A percentile compares a stretch with the other conserved stretches of the same genome.
Conservation (phyloP, 2,329 filamentous ascomycete species). For the Ceratocystis variospora region DNA sequence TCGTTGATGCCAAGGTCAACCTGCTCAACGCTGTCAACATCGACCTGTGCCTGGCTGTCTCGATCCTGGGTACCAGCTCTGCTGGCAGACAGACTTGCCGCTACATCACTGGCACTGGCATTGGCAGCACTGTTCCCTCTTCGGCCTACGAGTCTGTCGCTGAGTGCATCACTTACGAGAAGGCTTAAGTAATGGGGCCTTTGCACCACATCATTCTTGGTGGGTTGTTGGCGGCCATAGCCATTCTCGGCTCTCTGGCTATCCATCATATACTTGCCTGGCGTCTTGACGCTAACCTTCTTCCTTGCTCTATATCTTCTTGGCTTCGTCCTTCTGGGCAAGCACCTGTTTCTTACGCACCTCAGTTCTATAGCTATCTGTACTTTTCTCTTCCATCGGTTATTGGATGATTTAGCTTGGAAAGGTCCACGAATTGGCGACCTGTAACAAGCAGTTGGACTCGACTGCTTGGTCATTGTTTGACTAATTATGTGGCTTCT, state of each 20-base stretch:
- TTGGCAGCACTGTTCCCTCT: constrained; percentile 1
- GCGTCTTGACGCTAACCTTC: not conserved
- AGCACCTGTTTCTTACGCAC: constrained; percentile 6
- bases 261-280: not conserved
- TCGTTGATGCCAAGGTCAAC: constrained; percentile 18
- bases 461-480: not conserved
- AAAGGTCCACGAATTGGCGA: not conserved
- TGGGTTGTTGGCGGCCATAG: not conserved
- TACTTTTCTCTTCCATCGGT: not conserved
- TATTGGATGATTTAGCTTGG: not conserved
- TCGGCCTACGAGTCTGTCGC: not conserved
- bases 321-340: not conserved
- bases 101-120: constrained; percentile 16
- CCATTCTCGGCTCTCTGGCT: not conserved
- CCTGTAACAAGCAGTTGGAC: not conserved
- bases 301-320: constrained; percentile 9
- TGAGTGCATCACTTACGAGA: constrained; percentile 11
- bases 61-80: constrained; percentile 10
- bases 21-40: constrained; percentile 22
- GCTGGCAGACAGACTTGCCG: constrained; percentile 14
- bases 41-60: constrained; percentile 18
- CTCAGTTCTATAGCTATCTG: constrained; percentile 11
- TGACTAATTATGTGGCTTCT: not conserved
- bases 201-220: too few species aligned
- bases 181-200: not conserved